phyloP scores from a whole-genome alignment of 2,329 filamentous ascomycete species.

The Alternaria sp. region DNA sequence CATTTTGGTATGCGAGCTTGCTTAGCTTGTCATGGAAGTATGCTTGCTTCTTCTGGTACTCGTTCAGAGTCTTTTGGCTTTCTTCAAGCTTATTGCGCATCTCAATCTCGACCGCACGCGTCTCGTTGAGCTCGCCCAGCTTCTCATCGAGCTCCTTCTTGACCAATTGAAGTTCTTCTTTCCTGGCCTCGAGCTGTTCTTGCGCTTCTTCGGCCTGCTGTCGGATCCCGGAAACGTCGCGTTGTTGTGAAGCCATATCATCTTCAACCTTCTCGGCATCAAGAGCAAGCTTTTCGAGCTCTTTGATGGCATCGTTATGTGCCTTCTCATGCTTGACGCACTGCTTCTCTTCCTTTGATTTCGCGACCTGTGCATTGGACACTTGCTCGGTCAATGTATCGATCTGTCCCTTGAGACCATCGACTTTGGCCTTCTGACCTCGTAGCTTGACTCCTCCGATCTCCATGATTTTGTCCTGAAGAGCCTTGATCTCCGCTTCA shows the following conservation, averaged over 20 bases:
- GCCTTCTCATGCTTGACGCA: slow-evolving; percentile 86
- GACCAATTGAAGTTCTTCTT: slow-evolving; percentile 76
- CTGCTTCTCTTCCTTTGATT: slow-evolving; percentile 93
- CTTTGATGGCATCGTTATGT: slow-evolving; percentile 76
- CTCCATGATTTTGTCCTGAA: slow-evolving; percentile 98
- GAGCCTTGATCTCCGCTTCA: slow-evolving; percentile 87
- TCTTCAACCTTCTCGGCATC: slow-evolving; percentile 81
- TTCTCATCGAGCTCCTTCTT: slow-evolving; percentile 90
- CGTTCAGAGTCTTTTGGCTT: slow-evolving; percentile 83
- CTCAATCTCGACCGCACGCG: slow-evolving; percentile 88
- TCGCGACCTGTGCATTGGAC: slow-evolving; percentile 84
- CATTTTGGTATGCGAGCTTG: slow-evolving; percentile 83
- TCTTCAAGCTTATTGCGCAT: slow-evolving; percentile 99
- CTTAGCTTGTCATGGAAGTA: slow-evolving; percentile 91
- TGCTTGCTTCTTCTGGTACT: slow-evolving; percentile 82
- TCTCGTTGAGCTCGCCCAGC: slow-evolving; percentile 84
- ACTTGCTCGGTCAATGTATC: slow-evolving; percentile 79
- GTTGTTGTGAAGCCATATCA: slow-evolving; percentile 78
- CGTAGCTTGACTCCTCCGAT: slow-evolving; percentile 93
- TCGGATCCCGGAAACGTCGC: slow-evolving; percentile 74
- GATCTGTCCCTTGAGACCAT: slow-evolving; percentile 83
- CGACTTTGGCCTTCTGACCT: slow-evolving; percentile 87
- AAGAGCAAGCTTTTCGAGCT: slow-evolving; percentile 72
- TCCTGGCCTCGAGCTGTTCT: slow-evolving; percentile 76
- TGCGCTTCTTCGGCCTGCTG: slow-evolving; percentile 81